Conservation (phyloP, 2,329 filamentous ascomycete genomes). For the Penicillium brasilianum region DNA sequence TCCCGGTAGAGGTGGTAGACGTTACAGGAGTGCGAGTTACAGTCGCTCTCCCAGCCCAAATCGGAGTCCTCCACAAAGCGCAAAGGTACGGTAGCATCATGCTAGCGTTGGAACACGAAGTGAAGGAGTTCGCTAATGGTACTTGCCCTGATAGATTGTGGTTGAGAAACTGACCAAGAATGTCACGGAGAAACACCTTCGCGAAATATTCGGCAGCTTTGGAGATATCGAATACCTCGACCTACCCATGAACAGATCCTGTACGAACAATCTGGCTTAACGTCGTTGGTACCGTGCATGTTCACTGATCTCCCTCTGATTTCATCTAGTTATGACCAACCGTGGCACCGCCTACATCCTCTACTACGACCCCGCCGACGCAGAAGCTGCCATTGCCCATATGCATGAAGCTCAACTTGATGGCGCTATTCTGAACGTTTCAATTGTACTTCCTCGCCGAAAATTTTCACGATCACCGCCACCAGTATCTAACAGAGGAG, state of each 20-base stretch:
- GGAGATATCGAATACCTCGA: constrained; percentile 86
- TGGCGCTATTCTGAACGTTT: constrained; percentile 80
- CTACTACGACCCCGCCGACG: constrained; percentile 75
- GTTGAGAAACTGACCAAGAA: constrained; percentile 96
- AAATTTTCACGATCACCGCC: constrained; percentile 83
- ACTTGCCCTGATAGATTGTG: constrained; percentile 69
- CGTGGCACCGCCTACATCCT: constrained; percentile 93
- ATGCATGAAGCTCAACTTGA: constrained; percentile 99
- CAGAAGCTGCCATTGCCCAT: constrained; percentile 86
- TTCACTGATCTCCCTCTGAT: not conserved
- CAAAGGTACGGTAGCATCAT: constrained; percentile 37
- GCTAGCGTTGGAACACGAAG: not conserved
- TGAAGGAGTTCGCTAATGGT: not conserved
- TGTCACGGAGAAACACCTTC: constrained; percentile 83
- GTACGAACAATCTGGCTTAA: constrained; percentile 55
- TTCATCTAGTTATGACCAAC: constrained; percentile 74
- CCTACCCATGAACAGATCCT: constrained; percentile 84
- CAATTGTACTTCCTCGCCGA: constrained; percentile 81
- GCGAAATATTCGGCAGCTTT: constrained; percentile 90
- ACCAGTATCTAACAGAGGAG: constrained; percentile 66
- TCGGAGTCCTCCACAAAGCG: constrained; percentile 37
- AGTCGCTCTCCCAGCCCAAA: constrained; percentile 38
- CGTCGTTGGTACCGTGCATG: no score
- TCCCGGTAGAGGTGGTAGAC: constrained; percentile 46
- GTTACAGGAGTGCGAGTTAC: constrained; percentile 42